These are phyloP conservation scores for Coniferiporia sulphurascens DNA, from an alignment of 1,284 basidiomycete genomes.

Conservation along the genomic window DNA sequence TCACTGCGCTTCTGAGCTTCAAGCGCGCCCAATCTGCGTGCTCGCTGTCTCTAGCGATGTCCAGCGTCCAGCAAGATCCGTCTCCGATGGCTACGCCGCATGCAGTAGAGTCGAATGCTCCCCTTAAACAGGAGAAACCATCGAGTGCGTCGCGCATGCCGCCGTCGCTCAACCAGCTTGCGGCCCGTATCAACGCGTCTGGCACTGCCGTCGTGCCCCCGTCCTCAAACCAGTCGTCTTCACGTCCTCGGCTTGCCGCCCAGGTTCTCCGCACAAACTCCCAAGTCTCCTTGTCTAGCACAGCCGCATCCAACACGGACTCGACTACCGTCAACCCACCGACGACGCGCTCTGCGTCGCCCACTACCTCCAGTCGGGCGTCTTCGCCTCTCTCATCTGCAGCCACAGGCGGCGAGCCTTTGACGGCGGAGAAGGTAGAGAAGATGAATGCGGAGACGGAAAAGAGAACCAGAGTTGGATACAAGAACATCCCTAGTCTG, in stretches of 20 bases:
- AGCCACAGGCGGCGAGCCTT: conserved; percentile 40
- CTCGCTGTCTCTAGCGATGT: conserved; percentile 14
- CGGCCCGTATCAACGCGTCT: conserved; percentile 58
- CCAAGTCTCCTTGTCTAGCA: conserved; percentile 47
- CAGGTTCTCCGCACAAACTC: conserved; percentile 65
- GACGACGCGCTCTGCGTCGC: conserved; percentile 56
- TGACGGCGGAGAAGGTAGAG: conserved; percentile 58
- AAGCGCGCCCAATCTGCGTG: background rate
- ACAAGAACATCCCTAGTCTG: conserved; percentile 80
- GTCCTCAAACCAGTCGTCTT: conserved; percentile 22
- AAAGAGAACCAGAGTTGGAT: conserved; percentile 53
- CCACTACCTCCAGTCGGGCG: conserved; percentile 32
- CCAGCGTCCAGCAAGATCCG: conserved; percentile 11
- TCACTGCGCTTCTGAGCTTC: too few relatives aligned
- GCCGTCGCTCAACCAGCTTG: conserved; percentile 73
- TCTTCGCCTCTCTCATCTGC: conserved; percentile 46
- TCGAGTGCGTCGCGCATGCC: conserved; percentile 39
- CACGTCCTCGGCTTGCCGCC: conserved; percentile 69
- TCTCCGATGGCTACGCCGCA: background rate
- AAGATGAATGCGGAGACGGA: conserved; percentile 50
- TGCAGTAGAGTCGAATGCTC: background rate
- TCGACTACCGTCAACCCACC: conserved; percentile 59
- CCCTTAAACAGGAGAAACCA: conserved; percentile 37
- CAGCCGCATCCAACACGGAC: conserved; percentile 47
- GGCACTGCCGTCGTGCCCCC: conserved; percentile 27